Evolutionary conservation across 495 filamentous ascomycete species (phyloP).

Genomic region (Evernia prunastri): DNA sequence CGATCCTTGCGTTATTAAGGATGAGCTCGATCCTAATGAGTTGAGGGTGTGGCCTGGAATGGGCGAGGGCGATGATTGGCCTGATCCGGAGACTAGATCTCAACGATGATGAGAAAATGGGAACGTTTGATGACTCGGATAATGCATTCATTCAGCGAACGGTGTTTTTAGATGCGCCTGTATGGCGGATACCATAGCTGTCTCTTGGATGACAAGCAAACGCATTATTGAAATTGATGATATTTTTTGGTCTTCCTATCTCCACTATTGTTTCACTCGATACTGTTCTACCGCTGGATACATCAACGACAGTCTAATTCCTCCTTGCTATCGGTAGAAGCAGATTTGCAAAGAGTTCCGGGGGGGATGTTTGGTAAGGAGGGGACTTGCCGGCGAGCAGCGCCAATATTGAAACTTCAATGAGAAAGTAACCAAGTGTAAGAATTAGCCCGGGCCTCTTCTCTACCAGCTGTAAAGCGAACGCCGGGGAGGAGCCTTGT

Average conservation of each 20-base stretch:
- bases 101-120: background rate
- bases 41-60: conserved; percentile 15
- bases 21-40: conserved; percentile 32
- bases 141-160: conserved; percentile 6
- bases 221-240: background rate
- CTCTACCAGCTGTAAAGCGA: too few species aligned
- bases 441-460: too few species aligned
- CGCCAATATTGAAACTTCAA: too few species aligned
- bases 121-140: conserved; percentile 8
- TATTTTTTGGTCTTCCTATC: background rate
- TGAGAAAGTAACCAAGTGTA: too few species aligned
- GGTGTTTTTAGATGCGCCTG: background rate
- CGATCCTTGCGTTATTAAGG: conserved; percentile 41
- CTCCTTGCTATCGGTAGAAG: too few species aligned
- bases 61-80: conserved; percentile 16
- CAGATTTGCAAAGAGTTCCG: too few species aligned
- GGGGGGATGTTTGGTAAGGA: too few species aligned
- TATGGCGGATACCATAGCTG: background rate
- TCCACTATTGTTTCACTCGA: background rate
- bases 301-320: background rate
- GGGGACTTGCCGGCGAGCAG: too few species aligned
- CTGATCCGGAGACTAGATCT: conserved; percentile 11
- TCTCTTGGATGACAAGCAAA: background rate
- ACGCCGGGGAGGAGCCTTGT: too few species aligned
- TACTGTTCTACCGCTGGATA: background rate